Evolutionary conservation across 176 grass and related monocot species (phyloP).

Genomic region (Poa pratensis): DNA sequence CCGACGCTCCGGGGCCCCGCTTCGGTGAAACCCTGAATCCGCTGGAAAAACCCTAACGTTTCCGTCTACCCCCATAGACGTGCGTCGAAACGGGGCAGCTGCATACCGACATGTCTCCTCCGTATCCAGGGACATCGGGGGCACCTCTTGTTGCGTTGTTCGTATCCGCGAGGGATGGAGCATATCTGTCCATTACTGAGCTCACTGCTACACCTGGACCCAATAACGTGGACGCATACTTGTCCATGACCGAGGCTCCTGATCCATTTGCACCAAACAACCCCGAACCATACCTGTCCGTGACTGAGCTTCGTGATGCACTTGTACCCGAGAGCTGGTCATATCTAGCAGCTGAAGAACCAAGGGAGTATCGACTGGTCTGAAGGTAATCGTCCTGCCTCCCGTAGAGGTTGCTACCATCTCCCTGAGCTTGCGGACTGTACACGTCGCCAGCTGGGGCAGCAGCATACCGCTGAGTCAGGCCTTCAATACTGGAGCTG

Average conservation of each 20-base stretch:
- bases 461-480: conserved; percentile 12
- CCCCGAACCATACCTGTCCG: conserved; percentile 55
- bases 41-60: no score
- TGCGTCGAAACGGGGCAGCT: no score
- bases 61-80: no score
- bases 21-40: no score
- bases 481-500: conserved; percentile 33
- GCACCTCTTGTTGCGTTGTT: no score
- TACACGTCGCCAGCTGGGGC: no score
- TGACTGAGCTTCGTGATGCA: conserved; percentile 49
- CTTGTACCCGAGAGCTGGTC: conserved; percentile 30
- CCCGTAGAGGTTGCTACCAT: conserved; percentile 10
- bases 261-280: conserved; percentile 28
- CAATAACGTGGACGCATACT: conserved; percentile 43
- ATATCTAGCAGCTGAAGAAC: conserved; percentile 37
- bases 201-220: conserved; percentile 16
- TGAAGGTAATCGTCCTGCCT: conserved; percentile 12
- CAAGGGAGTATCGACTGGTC: conserved; percentile 28
- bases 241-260: conserved; percentile 56
- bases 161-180: no score
- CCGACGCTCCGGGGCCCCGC: no score
- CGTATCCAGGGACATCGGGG: no score
- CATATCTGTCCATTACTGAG: no score
- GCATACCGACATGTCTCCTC: no score
- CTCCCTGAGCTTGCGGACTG: no score